phyloP scores from a whole-genome alignment of 805 yeast species.

The Metschnikowia similis region DNA sequence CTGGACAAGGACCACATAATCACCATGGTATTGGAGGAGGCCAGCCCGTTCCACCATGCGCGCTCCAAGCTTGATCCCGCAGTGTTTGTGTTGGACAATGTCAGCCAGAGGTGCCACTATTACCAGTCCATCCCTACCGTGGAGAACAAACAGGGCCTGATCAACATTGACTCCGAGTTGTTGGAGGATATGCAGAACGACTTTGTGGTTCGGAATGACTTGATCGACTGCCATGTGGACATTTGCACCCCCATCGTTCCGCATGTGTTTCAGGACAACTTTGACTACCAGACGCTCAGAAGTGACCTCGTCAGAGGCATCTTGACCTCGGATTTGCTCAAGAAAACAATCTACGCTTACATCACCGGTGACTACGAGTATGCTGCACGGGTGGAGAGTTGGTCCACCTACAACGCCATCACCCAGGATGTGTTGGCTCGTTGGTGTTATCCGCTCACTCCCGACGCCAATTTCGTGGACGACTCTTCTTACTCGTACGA shows the following conservation, averaged over 20 bases:
- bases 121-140: slow-evolving; percentile 73
- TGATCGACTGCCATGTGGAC: slow-evolving; percentile 95
- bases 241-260: slow-evolving; percentile 94
- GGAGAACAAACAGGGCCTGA: slow-evolving; percentile 30
- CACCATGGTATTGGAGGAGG: slow-evolving; percentile 88
- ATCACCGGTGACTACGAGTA: slow-evolving; percentile 69
- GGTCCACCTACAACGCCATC: slow-evolving; percentile 89
- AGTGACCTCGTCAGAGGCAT: slow-evolving; percentile 89
- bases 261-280: slow-evolving; percentile 91
- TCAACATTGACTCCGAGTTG: slow-evolving; percentile 79
- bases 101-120: slow-evolving; percentile 71
- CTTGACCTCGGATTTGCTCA: slow-evolving; percentile 81
- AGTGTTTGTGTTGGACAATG: slow-evolving; percentile 72
- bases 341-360: slow-evolving; percentile 87
- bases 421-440: slow-evolving; percentile 86
- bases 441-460: slow-evolving; percentile 89
- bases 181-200: slow-evolving; percentile 68
- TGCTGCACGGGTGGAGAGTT: slow-evolving; percentile 93
- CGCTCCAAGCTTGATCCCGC: slow-evolving; percentile 81
- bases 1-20: slow-evolving; percentile 86
- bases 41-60: slow-evolving; percentile 79
- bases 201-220: slow-evolving; percentile 79
- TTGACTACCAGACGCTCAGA: slow-evolving; percentile 86
- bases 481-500: slow-evolving; percentile 71
- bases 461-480: slow-evolving; percentile 74